phyloP scores from a whole-genome alignment of 495 filamentous ascomycete genomes.

The Penicillium malachiteum region DNA sequence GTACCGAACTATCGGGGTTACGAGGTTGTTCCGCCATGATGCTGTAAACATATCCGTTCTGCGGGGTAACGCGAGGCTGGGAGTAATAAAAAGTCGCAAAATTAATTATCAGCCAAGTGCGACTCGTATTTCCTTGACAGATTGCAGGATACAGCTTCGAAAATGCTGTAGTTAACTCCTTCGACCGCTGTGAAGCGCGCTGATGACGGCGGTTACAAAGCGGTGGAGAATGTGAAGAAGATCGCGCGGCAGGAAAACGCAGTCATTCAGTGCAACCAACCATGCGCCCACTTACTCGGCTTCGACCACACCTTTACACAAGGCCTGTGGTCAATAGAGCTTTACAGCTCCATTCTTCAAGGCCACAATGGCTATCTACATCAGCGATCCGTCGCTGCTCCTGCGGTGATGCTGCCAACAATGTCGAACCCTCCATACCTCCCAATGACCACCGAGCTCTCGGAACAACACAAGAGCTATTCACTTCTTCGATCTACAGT shows the following conservation, averaged over 20 bases:
- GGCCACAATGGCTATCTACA: slow-evolving; percentile 35
- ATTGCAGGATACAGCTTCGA: too few species aligned
- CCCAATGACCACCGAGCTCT: slow-evolving; percentile 67
- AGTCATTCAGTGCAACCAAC: slow-evolving; percentile 20
- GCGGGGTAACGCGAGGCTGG: neutral
- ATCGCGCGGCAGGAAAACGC: slow-evolving; percentile 16
- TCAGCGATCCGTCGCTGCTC: slow-evolving; percentile 36
- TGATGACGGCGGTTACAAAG: slow-evolving; percentile 18
- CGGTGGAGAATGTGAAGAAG: slow-evolving; percentile 23
- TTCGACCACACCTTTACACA: slow-evolving; percentile 17
- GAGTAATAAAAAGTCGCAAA: neutral
- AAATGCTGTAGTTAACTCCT: too few species aligned
- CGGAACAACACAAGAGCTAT: slow-evolving; percentile 70
- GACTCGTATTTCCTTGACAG: too few species aligned
- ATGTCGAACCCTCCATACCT: slow-evolving; percentile 25
- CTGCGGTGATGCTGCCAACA: slow-evolving; percentile 35
- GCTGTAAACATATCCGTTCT: slow-evolving; percentile 14
- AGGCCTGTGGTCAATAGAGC: slow-evolving; percentile 4
- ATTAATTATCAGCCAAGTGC: too few species aligned
- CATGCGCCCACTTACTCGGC: slow-evolving; percentile 28
- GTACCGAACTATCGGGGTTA: slow-evolving; percentile 24
- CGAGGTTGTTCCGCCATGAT: slow-evolving; percentile 29
- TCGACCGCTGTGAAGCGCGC: neutral
- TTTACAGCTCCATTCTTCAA: slow-evolving; percentile 5
- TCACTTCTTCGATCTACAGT: slow-evolving; percentile 74